phyloP scores from a whole-genome alignment of 768 basidiomycete genomes.

The Psilocybe cubensis region DNA sequence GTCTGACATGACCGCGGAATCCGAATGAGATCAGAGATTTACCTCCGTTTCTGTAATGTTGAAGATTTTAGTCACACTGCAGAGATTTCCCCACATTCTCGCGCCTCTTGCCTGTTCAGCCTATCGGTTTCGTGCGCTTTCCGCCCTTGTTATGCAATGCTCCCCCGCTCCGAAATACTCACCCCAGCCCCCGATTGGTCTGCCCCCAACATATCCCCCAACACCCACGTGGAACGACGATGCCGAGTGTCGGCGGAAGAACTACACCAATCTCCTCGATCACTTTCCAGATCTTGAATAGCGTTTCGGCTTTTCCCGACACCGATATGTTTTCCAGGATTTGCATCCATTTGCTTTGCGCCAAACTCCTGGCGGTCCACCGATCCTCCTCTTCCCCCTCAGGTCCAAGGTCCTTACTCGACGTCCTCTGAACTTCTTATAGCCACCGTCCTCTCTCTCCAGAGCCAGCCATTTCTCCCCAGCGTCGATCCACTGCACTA shows the following conservation, averaged over 20 bases:
- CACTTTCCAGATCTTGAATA: constrained; percentile 10
- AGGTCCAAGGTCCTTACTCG: constrained; percentile 3
- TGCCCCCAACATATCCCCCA: constrained; percentile 18
- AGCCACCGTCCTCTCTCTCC: constrained; percentile 1
- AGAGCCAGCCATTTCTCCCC: not conserved
- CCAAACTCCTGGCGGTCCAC: constrained; percentile 12
- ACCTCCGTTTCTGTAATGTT: constrained; percentile 21
- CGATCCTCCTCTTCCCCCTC: constrained; percentile 7
- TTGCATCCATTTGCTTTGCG: constrained; percentile 14
- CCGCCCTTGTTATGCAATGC: constrained; percentile 24
- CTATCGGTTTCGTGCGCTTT: constrained; percentile 45
- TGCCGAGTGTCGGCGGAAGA: constrained; percentile 53
- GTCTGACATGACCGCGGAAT: constrained; percentile 32
- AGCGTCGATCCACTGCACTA: not conserved
- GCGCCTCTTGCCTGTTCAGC: constrained; percentile 32
- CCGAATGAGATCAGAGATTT: constrained; percentile 36
- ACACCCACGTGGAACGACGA: constrained; percentile 40
- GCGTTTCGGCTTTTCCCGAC: constrained; percentile 16
- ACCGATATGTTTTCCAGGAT: constrained; percentile 15
- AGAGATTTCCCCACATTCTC: constrained; percentile 32
- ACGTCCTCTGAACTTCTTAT: not conserved
- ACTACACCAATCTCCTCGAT: constrained; percentile 18
- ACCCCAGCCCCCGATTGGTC: constrained; percentile 52
- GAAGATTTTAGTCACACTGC: constrained; percentile 19
- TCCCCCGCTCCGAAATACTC: constrained; percentile 48